These are phyloP conservation scores for Mycosphaerella sp. DNA, from an alignment of 2,329 filamentous ascomycete species.

Conservation along the genomic window DNA sequence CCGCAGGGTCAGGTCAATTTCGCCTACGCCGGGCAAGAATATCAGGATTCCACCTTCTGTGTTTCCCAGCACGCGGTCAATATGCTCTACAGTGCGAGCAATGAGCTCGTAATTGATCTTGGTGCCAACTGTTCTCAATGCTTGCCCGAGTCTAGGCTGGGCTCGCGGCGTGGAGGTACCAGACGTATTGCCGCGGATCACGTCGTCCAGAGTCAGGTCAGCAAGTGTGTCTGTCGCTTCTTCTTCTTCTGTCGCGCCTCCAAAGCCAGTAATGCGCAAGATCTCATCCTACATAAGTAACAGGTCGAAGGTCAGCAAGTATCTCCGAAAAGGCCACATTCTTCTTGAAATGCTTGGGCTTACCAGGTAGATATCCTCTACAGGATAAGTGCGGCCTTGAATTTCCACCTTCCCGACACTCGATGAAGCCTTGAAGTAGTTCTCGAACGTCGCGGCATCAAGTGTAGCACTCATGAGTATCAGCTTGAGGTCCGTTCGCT, in stretches of 20 bases:
- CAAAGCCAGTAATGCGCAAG: constrained; percentile 69
- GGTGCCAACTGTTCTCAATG: constrained; percentile 51
- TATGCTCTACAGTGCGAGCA: constrained; percentile 68
- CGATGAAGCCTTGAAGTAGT: constrained; percentile 60
- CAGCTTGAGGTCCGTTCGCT: constrained; percentile 73
- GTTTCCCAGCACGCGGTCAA: constrained; percentile 68
- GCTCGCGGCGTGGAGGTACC: constrained; percentile 18
- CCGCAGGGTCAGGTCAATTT: constrained; percentile 77
- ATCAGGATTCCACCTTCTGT: constrained; percentile 86
- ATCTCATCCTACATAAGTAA: constrained; percentile 58
- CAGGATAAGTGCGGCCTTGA: constrained; percentile 79
- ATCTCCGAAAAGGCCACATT: too few species aligned
- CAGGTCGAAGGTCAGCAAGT: too few species aligned
- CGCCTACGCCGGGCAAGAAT: constrained; percentile 84
- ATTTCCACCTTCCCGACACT: constrained; percentile 77
- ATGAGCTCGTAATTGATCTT: constrained; percentile 90
- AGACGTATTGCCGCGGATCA: constrained; percentile 21
- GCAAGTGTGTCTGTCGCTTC: constrained; percentile 40
- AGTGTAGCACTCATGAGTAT: constrained; percentile 96
- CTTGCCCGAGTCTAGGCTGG: constrained; percentile 34
- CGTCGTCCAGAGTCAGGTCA: constrained; percentile 37
- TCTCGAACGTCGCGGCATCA: constrained; percentile 75
- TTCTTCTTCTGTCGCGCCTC: constrained; percentile 37
- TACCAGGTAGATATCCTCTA: constrained; percentile 73
- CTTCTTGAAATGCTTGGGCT: too few species aligned